Evolutionary conservation across 1,139 yeast species (phyloP).

Genomic region (Candida pseudoviswanathii): DNA sequence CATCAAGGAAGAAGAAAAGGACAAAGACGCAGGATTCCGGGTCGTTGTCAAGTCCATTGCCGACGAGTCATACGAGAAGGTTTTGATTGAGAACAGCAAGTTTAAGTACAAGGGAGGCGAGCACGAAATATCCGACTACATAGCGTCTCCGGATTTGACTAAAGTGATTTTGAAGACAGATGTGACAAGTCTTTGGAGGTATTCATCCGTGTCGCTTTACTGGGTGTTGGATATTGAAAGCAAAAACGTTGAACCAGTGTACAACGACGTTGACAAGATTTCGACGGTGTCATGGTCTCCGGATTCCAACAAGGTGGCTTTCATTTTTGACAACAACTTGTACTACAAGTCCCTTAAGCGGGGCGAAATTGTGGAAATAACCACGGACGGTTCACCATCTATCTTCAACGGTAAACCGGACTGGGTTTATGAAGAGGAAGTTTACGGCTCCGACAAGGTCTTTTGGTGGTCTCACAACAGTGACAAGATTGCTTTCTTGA

Average conservation of each 20-base stretch:
- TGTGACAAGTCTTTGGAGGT: slow-evolving; percentile 65
- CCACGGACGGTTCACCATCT: slow-evolving; percentile 65
- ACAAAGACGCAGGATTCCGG: slow-evolving; percentile 33
- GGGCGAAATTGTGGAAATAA: slow-evolving; percentile 43
- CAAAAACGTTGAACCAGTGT: slow-evolving; percentile 31
- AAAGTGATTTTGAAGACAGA: slow-evolving; percentile 60
- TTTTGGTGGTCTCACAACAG: slow-evolving; percentile 65
- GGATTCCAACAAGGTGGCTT: slow-evolving; percentile 63
- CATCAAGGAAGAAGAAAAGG: slow-evolving; percentile 31
- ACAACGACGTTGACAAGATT: slow-evolving; percentile 25
- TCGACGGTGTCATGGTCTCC: slow-evolving; percentile 80
- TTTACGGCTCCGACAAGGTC: slow-evolving; percentile 49
- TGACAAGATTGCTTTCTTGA: slow-evolving; percentile 46
- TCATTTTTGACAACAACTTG: slow-evolving; percentile 65
- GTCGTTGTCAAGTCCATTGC: slow-evolving; percentile 47
- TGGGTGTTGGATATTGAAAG: slow-evolving; percentile 51
- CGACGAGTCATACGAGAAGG: slow-evolving; percentile 46
- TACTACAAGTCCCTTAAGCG: slow-evolving; percentile 34
- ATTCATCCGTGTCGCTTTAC: slow-evolving; percentile 66
- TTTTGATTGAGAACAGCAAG: slow-evolving; percentile 51
- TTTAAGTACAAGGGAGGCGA: slow-evolving; percentile 40
- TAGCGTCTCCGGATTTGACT: slow-evolving; percentile 65
- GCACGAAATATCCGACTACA: slow-evolving; percentile 54
- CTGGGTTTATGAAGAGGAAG: slow-evolving; percentile 97
- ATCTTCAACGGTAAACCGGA: slow-evolving; percentile 90